Percentiles rank a stretch among this genome's conserved stretches.
Conservation (phyloP, 2,329 filamentous ascomycete species). For the Chlorencoelia australis region DNA sequence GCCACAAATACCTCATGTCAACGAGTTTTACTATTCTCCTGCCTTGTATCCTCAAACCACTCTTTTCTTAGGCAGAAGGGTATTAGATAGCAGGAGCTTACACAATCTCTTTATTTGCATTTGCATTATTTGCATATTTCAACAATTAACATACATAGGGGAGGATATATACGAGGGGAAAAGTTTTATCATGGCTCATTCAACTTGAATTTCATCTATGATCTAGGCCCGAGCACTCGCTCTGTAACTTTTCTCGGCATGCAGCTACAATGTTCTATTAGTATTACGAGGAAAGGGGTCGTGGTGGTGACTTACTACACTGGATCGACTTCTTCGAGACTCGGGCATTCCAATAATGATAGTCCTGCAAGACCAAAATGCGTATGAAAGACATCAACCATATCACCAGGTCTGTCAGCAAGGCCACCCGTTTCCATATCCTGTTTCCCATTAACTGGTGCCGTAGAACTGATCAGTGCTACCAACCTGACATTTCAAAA, state of each 20-base stretch:
- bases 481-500: constrained; percentile 68
- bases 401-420: constrained; percentile 81
- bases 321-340: constrained; percentile 72
- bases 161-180: background rate
- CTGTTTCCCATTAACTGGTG: constrained; percentile 64
- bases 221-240: constrained; percentile 40
- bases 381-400: constrained; percentile 97
- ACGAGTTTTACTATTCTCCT: constrained; percentile 49
- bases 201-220: constrained; percentile 1
- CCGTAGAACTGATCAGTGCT: constrained; percentile 27
- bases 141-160: background rate
- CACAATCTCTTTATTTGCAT: background rate
- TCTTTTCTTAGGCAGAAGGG: constrained; percentile 39
- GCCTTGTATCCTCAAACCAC: constrained; percentile 61
- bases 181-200: background rate
- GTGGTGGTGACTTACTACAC: constrained; percentile 53
- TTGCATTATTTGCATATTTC: background rate
- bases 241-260: constrained; percentile 60
- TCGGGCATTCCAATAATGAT: constrained; percentile 70
- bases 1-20: constrained; percentile 29
- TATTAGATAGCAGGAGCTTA: constrained; percentile 61
- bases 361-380: constrained; percentile 81
- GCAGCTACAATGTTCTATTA: constrained; percentile 44
- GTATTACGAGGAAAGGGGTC: constrained; percentile 6
- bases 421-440: constrained; percentile 77